These are phyloP conservation scores for Irpex sp. DNA, from an alignment of 1,284 basidiomycete species.

Conservation along the genomic window DNA sequence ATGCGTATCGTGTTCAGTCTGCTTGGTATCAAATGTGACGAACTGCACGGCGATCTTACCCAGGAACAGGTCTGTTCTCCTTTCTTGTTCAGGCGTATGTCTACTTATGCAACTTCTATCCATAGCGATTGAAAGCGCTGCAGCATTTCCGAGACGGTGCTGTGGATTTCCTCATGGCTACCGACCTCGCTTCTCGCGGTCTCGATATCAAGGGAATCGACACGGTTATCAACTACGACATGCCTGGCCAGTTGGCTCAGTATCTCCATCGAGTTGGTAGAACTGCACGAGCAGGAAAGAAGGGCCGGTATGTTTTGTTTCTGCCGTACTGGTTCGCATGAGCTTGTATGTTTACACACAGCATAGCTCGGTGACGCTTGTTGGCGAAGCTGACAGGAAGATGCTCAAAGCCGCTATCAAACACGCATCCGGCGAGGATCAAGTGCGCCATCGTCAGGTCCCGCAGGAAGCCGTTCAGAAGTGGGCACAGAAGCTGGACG, in stretches of 20 bases:
- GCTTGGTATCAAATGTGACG: conserved; percentile 84
- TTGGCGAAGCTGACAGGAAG: conserved; percentile 95
- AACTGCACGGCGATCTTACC: conserved; percentile 92
- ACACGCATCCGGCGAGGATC: conserved; percentile 74
- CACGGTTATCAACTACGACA: conserved; percentile 97
- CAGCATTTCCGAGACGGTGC: conserved; percentile 84
- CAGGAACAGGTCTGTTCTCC: conserved; percentile 80
- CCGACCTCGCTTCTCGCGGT: conserved; percentile 93
- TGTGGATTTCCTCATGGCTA: conserved; percentile 91
- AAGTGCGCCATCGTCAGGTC: conserved; percentile 88
- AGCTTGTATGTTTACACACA: conserved; percentile 8
- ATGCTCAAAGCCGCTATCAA: conserved; percentile 97
- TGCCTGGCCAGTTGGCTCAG: conserved; percentile 91
- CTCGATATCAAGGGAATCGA: conserved; percentile 98
- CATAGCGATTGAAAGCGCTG: conserved; percentile 80
- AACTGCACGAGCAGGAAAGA: conserved; percentile 91
- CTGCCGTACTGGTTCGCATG: conserved; percentile 10
- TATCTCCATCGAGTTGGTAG: conserved; percentile 97
- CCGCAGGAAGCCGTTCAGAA: conserved; percentile 75
- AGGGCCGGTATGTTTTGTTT: conserved; percentile 69
- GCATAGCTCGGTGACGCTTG: conserved; percentile 85
- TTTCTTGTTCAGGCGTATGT: background rate
- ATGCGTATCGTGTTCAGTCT: conserved; percentile 92
- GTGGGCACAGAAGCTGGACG: conserved; percentile 71
- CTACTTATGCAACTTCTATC: conserved; percentile 11